Base-by-base conservation (phyloP, 441 rosid genomes). In the Codiaeum variegatum region DNA sequence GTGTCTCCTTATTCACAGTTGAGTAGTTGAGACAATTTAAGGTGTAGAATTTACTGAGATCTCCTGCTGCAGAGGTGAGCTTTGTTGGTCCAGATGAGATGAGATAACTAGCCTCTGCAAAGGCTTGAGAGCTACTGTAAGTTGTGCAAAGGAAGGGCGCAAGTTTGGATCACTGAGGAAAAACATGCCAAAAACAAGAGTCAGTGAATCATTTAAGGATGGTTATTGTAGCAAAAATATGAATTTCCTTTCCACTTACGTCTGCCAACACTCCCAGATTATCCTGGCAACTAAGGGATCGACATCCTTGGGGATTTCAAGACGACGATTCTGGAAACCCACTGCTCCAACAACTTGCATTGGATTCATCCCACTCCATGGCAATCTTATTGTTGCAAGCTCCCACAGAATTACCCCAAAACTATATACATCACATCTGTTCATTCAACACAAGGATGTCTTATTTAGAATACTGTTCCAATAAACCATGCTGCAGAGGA, bases 321-420 rank as follows among this genome's bases (percentile, higher is more conserved):
- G 97, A 75, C 98, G 90, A 0, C 95, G 94, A 59, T 91, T 93
- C 80, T 95, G 98, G 81, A 95, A 95, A 77, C 99, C 99, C 34
- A 95, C 99, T 0, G 98, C 99, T 73, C 99, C 98, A 29, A 93
- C 99, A 49, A 93, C 99, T 83, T 95, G 99, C 99, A 95, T 95
- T 3, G 98, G 97, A 78, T 95, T 95, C 98, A 95, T 93, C 74
- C 96, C 99, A 73, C 90, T 82, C 99, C 99, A 95, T 23, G 99
- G 99, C 73, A 87, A 77, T 85, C 88, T 87, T 77, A 90, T 78
- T 42, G 99, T 95, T 19, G 99, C 97, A 56, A 95, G 97, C 84
- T 95, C 99, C 98, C 99, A 95, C 7, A 95, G 88, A 78, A 95
- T 95, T 65, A 95, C 84, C 62, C 99, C 99, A 59, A 95, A 95